Percentiles rank a stretch among this genome's conserved stretches.
Evolutionary conservation across 495 filamentous ascomycete genomes (phyloP).

Genomic region (Podospora pseudoanserina): DNA sequence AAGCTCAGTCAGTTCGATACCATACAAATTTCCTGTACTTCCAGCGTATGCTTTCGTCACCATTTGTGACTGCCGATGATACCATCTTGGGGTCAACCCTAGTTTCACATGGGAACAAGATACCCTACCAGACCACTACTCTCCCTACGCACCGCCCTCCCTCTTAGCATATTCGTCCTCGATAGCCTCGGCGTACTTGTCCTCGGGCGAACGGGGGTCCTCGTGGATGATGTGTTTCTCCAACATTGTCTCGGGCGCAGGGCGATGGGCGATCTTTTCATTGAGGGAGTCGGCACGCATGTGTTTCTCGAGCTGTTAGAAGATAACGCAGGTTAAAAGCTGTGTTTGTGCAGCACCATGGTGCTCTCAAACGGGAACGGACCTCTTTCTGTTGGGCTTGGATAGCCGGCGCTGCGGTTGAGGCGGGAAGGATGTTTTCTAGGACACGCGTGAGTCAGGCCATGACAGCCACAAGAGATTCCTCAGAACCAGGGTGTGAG

Average conservation of each 20-base stretch:
- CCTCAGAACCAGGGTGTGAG: neutral
- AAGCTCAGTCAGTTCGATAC: neutral
- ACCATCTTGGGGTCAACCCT: neutral
- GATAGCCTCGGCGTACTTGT: slow-evolving; percentile 48
- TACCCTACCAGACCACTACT: neutral
- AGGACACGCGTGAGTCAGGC: slow-evolving; percentile 11
- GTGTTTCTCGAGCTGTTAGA: slow-evolving; percentile 61
- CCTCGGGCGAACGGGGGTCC: slow-evolving; percentile 51
- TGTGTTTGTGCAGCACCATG: neutral
- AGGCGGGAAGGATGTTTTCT: slow-evolving; percentile 80
- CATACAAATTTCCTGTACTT: neutral
- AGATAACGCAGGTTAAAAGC: slow-evolving; percentile 3
- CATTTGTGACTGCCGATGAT: neutral
- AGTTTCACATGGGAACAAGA: neutral
- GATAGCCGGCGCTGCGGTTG: slow-evolving; percentile 68
- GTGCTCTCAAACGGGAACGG: slow-evolving; percentile 10
- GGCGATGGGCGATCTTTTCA: slow-evolving; percentile 73
- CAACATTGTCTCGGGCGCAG: slow-evolving; percentile 68
- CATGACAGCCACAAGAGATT: slow-evolving; percentile 1
- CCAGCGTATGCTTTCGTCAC: neutral
- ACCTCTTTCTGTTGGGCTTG: slow-evolving; percentile 71
- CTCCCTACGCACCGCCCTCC: slow-evolving; percentile 44
- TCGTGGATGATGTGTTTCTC: slow-evolving; percentile 72
- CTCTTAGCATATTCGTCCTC: slow-evolving; percentile 51
- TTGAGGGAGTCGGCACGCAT: slow-evolving; percentile 83